Evolutionary conservation across 1,139 yeast genomes (phyloP).

Genomic region (Kazachstania sp.): DNA sequence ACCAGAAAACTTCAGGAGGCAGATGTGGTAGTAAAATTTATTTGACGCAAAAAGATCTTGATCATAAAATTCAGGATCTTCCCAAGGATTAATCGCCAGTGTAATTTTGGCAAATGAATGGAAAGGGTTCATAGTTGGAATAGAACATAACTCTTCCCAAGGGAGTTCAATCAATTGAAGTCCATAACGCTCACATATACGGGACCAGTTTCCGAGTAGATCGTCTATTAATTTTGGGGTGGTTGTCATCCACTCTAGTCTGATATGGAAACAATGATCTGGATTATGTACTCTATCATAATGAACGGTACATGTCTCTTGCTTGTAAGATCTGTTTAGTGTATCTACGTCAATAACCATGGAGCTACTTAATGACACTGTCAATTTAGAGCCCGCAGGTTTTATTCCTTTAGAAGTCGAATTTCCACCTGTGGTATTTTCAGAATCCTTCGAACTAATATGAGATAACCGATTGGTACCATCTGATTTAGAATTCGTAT

Average conservation of each 20-base stretch:
- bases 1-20: constrained; percentile 57
- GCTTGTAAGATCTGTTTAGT: constrained; percentile 56
- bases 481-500: constrained; percentile 7
- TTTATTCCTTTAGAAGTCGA: constrained; percentile 3
- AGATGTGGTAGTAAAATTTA: constrained; percentile 52
- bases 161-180: constrained; percentile 85
- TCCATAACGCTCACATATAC: constrained; percentile 82
- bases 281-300: constrained; percentile 92
- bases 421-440: constrained; percentile 6
- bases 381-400: constrained; percentile 2
- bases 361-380: constrained; percentile 36
- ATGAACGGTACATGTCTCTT: constrained; percentile 75
- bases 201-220: constrained; percentile 68
- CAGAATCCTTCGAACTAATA: constrained; percentile 9
- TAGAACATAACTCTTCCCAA: constrained; percentile 72
- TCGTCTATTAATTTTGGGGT: constrained; percentile 88
- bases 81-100: constrained; percentile 61
- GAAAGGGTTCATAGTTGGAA: constrained; percentile 75
- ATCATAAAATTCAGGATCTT: constrained; percentile 45
- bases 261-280: constrained; percentile 84
- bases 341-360: constrained; percentile 75
- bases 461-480: constrained; percentile 6
- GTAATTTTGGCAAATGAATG: constrained; percentile 71
- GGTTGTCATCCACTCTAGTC: constrained; percentile 88
- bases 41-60: constrained; percentile 36